Evolutionary conservation across 2,329 filamentous ascomycete genomes (phyloP), one percentile per base, ranked within the genome.

Genomic region (Cladosporium sphaerospermum): DNA sequence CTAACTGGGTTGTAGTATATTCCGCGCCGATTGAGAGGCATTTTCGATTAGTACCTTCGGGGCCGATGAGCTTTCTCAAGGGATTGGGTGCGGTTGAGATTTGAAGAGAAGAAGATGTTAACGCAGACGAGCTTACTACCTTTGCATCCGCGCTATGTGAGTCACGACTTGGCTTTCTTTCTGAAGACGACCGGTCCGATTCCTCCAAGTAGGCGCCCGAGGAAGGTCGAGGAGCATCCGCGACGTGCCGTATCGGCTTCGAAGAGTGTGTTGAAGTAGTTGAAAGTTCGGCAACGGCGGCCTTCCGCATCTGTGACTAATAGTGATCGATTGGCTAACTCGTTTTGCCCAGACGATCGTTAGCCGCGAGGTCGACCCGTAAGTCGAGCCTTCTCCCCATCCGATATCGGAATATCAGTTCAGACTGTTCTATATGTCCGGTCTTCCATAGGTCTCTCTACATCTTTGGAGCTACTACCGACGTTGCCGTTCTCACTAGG

Each of bases 331-430:
- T 36, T n/a, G 10, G 34, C 34, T 36, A 36, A 36, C 34, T 9
- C 10, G 9, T 11, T 8, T 16, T 67, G 82, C 10, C 79, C 82
- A 62, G n/a, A 73, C 72, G 16, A 76, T 83, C 40, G 77, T 79
- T 34, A 72, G 73, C 32, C 68, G 80, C 11, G 78, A 81, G 62
- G 67, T 78, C 3, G 69, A 77, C 44, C 72, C 78, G 40, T 53
- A 16, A 50, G 79, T 48, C 13, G 11, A 7, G 11, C 45, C 16
- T 32, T 34, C 18, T 28, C 23, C 23, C 7, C 7, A 5, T 18
- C 13, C 41, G 16, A 28, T 19, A 23, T 28, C 55, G 16, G 16
- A 18, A 18, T 18, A 18, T 18, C 16, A 18, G 16, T 18, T 18
- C 16, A 18, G 16, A 18, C 16, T 18, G 16, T 18, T 18, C 16